phyloP scores from a whole-genome alignment of 2,329 filamentous ascomycete genomes.

The Gaeumannomyces sp. region DNA sequence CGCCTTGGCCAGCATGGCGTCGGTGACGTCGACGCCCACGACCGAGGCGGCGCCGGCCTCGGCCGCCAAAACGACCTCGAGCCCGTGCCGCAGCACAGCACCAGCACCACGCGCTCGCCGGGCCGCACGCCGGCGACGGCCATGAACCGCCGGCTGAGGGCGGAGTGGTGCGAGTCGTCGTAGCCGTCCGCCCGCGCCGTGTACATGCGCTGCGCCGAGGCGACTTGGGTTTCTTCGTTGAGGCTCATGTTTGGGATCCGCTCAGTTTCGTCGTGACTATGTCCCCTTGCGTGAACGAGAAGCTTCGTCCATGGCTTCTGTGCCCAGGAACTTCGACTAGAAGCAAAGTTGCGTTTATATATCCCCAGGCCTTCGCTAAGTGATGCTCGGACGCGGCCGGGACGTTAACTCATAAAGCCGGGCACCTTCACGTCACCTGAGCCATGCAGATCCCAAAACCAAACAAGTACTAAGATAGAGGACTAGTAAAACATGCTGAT shows the following conservation, averaged over 20 bases:
- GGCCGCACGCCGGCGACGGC: conserved; percentile 18
- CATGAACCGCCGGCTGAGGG: conserved; percentile 26
- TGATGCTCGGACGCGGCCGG: too few relatives aligned
- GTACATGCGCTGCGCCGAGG: conserved; percentile 26
- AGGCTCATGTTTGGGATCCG: neutral
- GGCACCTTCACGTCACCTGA: too few relatives aligned
- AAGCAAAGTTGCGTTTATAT: too few relatives aligned
- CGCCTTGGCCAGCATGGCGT: conserved; percentile 26
- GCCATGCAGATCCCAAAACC: too few relatives aligned
- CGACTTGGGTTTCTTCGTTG: conserved; percentile 13
- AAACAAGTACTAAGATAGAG: too few relatives aligned
- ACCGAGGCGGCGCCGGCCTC: conserved; percentile 20
- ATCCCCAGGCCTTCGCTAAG: too few relatives aligned
- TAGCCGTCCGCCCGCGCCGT: conserved; percentile 24
- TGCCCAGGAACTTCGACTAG: too few relatives aligned
- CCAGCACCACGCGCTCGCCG: conserved; percentile 24
- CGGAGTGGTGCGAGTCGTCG: conserved; percentile 28
- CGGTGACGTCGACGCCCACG: conserved; percentile 26
- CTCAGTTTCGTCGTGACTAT: too few relatives aligned
- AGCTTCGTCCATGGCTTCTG: too few relatives aligned
- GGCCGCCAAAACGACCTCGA: conserved; percentile 25
- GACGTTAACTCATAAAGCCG: too few relatives aligned
- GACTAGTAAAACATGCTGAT: too few relatives aligned
- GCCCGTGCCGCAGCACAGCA: conserved; percentile 29
- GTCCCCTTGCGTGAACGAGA: too few relatives aligned